Conservation (phyloP, 139 green algal genomes). For the Tetradesmus lagerheimii region DNA sequence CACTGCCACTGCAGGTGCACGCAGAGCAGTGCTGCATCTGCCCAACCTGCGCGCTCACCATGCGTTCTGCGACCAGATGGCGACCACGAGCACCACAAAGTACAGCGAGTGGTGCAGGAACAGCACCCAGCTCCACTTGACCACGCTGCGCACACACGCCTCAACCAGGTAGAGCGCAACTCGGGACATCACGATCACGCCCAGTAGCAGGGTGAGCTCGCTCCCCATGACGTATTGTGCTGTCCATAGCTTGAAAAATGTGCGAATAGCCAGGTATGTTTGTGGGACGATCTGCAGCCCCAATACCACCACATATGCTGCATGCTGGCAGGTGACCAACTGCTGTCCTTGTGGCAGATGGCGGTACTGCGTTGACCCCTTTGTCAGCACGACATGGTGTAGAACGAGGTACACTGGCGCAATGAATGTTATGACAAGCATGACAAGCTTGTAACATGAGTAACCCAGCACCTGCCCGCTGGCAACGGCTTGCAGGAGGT, state of each 20-base stretch:
- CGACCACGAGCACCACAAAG: constrained; percentile 5
- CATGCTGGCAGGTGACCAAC: constrained; percentile 31
- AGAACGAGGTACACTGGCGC: not conserved
- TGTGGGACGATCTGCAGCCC: constrained; percentile 8
- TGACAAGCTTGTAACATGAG: not conserved
- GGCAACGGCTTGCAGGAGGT: not conserved
- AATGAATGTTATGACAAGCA: not conserved
- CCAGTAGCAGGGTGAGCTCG: not conserved
- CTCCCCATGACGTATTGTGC: not conserved
- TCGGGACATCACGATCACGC: not conserved
- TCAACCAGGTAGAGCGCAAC: constrained; percentile 8
- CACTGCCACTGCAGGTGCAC: no score
- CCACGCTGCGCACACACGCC: not conserved
- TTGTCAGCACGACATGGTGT: constrained; percentile 2
- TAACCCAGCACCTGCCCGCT: not conserved
- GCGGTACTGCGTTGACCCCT: not conserved
- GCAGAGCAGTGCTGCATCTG: not conserved
- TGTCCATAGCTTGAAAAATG: constrained; percentile 17
- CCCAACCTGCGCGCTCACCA: not conserved
- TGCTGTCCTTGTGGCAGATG: not conserved
- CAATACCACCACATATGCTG: not conserved
- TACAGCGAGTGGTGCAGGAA: constrained; percentile 17
- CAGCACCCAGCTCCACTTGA: constrained; percentile 21
- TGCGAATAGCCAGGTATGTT: not conserved
- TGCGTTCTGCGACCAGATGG: constrained; percentile 8